Evolutionary conservation across 164 flowering plant genomes (phyloP), one percentile per base, ranked within the genome.

Genomic region (Protea cynaroides): DNA sequence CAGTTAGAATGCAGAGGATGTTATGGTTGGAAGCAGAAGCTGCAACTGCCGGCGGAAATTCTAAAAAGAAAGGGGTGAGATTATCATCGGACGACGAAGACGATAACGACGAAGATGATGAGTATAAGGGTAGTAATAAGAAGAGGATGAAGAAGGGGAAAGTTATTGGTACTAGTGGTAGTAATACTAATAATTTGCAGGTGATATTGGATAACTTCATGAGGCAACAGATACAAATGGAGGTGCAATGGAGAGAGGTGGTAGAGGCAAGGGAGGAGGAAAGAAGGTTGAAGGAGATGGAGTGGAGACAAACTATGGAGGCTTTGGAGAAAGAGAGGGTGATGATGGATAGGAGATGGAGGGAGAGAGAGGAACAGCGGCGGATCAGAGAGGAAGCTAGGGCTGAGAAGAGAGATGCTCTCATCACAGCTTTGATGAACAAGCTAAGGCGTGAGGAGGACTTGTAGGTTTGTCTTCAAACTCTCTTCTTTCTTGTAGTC

Each of bases 331-430:
- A 71, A 36, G 96, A 92, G 79, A 85, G 93, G 82, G 6, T 88
- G 22, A 56, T 73, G 77, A 80, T 84, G 88, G 96, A 92, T 18
- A 81, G 78, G 56, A 74, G 78, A 54, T 92, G 96, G 96, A 80
- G 91, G 43, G 96, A 92, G 64, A 82, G 82, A 64, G 96, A 92
- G 55, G 98, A 92, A 64, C 83, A 86, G 70, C 79, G 96, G 62
- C 75, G 84, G 76, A 62, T 80, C 54, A 77, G 89, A 63, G 96
- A 88, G 22, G 98, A 92, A 63, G 84, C 81, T 53, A 82, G 96
- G 78, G 91, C 96, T 43, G 96, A 90, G 76, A 85, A 84, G 68
- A 79, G 98, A 61, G 96, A 89, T 67, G 84, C 89, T 19, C 85
- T 90, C 18, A 78, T 92, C 60, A 83, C 87, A 10, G 78, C 88